phyloP scores from a whole-genome alignment of 176 grass and related monocot species.

The Aegilops sharonensis region DNA sequence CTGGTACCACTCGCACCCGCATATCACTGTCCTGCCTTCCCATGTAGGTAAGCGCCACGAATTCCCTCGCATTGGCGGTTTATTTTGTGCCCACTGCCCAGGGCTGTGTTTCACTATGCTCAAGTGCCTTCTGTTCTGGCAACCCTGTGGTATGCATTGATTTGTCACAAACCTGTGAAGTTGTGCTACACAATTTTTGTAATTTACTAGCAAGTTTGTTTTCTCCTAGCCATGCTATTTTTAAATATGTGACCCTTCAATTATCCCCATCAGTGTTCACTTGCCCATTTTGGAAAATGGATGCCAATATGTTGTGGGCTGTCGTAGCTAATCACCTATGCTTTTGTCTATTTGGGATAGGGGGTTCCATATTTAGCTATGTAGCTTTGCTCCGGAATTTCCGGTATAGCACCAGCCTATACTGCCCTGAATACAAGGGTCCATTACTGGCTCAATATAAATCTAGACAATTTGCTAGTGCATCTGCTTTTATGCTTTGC shows the following conservation, averaged over 20 bases:
- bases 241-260: neutral
- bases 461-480: neutral
- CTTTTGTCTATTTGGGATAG: neutral
- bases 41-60: slow-evolving; percentile 61
- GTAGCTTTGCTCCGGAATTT: slow-evolving; percentile 3
- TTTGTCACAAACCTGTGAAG: neutral
- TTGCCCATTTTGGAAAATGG: slow-evolving; percentile 18
- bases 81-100: neutral
- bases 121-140: neutral
- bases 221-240: neutral
- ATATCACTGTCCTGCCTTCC: slow-evolving; percentile 94
- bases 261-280: neutral
- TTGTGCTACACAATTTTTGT: neutral
- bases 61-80: neutral
- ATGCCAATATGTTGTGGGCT: neutral
- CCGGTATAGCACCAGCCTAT: neutral
- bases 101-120: neutral
- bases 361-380: slow-evolving; percentile 29
- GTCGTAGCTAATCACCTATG: neutral
- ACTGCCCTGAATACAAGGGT: neutral
- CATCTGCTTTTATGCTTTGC: slow-evolving; percentile 19
- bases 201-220: neutral
- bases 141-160: neutral
- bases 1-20: slow-evolving; percentile 99
- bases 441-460: neutral